Percentiles rank a stretch among this genome's conserved stretches.
phyloP scores from a whole-genome alignment of 2,329 filamentous ascomycete genomes.

The Xylariaceae sp. region DNA sequence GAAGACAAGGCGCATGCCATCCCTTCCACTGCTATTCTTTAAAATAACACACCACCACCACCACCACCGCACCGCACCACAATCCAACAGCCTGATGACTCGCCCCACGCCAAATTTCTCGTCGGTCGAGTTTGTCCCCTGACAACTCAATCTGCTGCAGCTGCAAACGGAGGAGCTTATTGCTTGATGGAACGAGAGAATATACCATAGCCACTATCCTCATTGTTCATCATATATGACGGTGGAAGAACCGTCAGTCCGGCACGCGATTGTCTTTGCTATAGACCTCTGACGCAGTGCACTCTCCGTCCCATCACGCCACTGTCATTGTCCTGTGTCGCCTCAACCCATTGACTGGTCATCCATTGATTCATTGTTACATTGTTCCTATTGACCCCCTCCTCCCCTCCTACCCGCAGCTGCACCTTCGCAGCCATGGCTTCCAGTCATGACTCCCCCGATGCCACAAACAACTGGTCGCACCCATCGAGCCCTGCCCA shows the following conservation, averaged over 20 bases:
- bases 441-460: constrained; percentile 26
- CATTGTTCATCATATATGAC: too few relatives aligned
- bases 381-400: background rate
- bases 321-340: too few relatives aligned
- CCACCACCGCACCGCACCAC: constrained; percentile 4
- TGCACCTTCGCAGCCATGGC: constrained; percentile 22
- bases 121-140: constrained; percentile 1
- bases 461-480: constrained; percentile 21
- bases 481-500: constrained; percentile 23
- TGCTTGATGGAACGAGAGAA: constrained; percentile 12
- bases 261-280: too few relatives aligned
- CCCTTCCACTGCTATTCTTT: background rate
- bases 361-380: too few relatives aligned
- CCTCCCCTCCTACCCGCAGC: background rate
- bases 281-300: too few relatives aligned
- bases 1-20: background rate
- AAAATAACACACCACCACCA: background rate
- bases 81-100: constrained; percentile 11
- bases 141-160: background rate
- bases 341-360: too few relatives aligned
- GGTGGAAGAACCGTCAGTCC: too few relatives aligned
- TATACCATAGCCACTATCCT: too few relatives aligned
- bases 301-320: too few relatives aligned
- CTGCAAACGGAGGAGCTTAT: constrained; percentile 5
- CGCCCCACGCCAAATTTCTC: constrained; percentile 9